phyloP scores from a whole-genome alignment of 352 stramenopile species.

The Globisporangium cystogenes region DNA sequence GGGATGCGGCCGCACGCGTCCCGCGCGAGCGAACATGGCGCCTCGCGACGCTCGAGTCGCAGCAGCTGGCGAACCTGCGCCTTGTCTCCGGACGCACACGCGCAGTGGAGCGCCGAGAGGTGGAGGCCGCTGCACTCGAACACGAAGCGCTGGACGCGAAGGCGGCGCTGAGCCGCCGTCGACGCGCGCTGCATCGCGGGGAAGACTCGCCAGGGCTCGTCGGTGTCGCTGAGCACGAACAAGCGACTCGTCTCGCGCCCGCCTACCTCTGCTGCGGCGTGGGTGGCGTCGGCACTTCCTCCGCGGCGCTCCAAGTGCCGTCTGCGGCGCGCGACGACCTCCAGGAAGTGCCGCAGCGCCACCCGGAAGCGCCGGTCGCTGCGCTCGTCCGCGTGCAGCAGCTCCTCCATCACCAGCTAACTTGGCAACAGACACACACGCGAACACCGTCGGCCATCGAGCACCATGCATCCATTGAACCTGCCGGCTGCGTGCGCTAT shows the following conservation, averaged over 20 bases:
- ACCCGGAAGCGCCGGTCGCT: background rate
- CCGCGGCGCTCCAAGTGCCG: slow-evolving; percentile 2
- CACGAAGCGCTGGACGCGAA: slow-evolving; percentile 16
- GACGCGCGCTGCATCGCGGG: background rate
- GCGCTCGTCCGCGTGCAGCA: background rate
- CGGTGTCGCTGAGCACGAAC: slow-evolving; percentile 20
- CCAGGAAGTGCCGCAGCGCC: background rate
- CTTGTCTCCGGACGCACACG: slow-evolving; percentile 21
- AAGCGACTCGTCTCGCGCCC: slow-evolving; percentile 10
- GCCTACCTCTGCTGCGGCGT: background rate
- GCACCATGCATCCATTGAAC: background rate
- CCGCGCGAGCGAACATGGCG: slow-evolving; percentile 22
- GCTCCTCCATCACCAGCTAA: background rate
- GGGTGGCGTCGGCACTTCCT: slow-evolving; percentile 7
- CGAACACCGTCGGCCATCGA: background rate
- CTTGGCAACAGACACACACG: background rate
- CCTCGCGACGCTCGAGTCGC: no score
- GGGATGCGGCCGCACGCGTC: slow-evolving; percentile 35
- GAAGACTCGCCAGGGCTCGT: slow-evolving; percentile 41
- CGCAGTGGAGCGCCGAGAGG: slow-evolving; percentile 31
- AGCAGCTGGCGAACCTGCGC: slow-evolving; percentile 16
- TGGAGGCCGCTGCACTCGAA: slow-evolving; percentile 26
- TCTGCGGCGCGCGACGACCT: slow-evolving; percentile 1
- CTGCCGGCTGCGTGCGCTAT: slow-evolving; percentile 3
- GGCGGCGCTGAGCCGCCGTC: slow-evolving; percentile 9